phyloP scores from a whole-genome alignment of 495 filamentous ascomycete genomes.

The Xylaria scruposa region DNA sequence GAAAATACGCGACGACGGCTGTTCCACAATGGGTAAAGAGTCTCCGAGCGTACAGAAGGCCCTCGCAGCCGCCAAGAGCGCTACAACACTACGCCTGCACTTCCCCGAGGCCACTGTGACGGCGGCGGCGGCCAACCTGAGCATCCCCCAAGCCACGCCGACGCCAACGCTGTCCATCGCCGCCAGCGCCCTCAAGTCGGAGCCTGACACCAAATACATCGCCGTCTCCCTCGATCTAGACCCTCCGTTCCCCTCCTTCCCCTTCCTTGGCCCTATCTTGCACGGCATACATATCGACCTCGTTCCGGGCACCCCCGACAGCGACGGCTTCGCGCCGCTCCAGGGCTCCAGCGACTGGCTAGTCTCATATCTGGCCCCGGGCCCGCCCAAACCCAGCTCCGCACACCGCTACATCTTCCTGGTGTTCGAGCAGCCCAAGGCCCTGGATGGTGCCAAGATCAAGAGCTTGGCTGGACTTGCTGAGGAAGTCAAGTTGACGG shows the following conservation, averaged over 20 bases:
- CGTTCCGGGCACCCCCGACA: constrained; percentile 19
- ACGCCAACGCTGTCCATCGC: constrained; percentile 36
- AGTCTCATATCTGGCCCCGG: constrained; percentile 58
- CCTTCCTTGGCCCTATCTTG: constrained; percentile 57
- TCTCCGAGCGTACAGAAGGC: constrained; percentile 27
- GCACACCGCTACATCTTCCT: constrained; percentile 66
- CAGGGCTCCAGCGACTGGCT: constrained; percentile 34
- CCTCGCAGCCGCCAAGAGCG: constrained; percentile 24
- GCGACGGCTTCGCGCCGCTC: constrained; percentile 33
- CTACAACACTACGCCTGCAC: constrained; percentile 37
- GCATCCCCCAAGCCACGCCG: constrained; percentile 22
- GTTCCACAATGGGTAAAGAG: constrained; percentile 32
- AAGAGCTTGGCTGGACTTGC: constrained; percentile 47
- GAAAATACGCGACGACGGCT: neutral
- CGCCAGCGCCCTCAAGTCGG: constrained; percentile 27
- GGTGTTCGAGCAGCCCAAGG: constrained; percentile 62
- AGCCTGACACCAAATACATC: constrained; percentile 45
- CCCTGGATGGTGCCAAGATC: constrained; percentile 52
- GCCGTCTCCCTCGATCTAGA: constrained; percentile 58
- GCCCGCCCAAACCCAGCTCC: constrained; percentile 55
- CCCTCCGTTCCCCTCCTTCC: constrained; percentile 58
- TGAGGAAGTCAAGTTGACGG: constrained; percentile 46
- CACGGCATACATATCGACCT: constrained; percentile 54
- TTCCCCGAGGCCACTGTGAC: constrained; percentile 35
- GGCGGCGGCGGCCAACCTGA: constrained; percentile 27